Evolutionary conservation across 495 filamentous ascomycete genomes (phyloP), one percentile per base, ranked within the genome.

Genomic region (Staphylotrichum longicolle): DNA sequence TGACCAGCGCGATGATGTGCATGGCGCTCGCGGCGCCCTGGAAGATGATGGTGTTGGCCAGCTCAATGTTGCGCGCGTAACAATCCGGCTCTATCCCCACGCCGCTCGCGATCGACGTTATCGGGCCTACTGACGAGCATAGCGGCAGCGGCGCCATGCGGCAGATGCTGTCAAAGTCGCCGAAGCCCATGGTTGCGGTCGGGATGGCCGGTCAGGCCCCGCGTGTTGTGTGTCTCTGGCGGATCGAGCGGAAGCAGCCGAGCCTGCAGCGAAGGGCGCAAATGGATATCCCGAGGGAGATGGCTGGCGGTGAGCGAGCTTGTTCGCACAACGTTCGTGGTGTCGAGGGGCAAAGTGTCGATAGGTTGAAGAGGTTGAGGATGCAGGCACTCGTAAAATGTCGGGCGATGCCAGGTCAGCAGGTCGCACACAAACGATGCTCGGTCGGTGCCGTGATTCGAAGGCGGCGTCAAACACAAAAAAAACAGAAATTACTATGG

Each of bases 11-110:
- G 54, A 91, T 81, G 64, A 99, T 97, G 73, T 99, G 93, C 76
- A 93, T 87, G 71, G 94, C 94, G 54, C 87, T 89, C 20, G 91
- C 86, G 12, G 92, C 94, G 71, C 89, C 91, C 75, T 98, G 85
- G 72, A 99, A 99, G 66, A 99, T 98, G 75, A 97, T 90, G 9
- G 94, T 98, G 74, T 99, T 99, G 62, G 94, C 94, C 65, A 97
- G 74, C 72, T 96, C 93, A 71, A 99, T 91, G 70, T 92, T 95
- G 51, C 94, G 88, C 64, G 94, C 90, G 78, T 92, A 98, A 79
- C 94, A 99, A 70, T 85, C 85, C 55, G 94, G 84, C 70, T 96
- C 88, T 65, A 96, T 92, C 56, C 92, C 93, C 35, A 85, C 81
- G 60, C 80, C 77, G 66, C 85, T 86, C 50, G 86, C 81, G 66